Evolutionary conservation across 176 grass and related monocot genomes (phyloP).

Genomic region (Aegilops tauschii): DNA sequence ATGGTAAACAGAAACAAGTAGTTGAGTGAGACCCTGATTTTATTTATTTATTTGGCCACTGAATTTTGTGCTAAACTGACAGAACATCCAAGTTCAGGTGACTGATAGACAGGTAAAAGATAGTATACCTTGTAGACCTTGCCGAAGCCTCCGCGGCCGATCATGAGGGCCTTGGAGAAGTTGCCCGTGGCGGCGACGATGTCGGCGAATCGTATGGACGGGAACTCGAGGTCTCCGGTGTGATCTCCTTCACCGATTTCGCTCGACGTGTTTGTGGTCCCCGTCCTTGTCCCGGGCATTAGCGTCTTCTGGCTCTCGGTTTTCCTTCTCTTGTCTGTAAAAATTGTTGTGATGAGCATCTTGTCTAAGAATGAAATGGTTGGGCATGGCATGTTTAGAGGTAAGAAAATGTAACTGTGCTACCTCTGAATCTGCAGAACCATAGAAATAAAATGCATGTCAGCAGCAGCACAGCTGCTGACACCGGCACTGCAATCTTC

Average conservation of each 20-base stretch:
- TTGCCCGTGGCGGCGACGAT: constrained; percentile 40
- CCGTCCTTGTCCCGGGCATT: neutral
- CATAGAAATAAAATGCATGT: constrained; percentile 27
- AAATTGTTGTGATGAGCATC: neutral
- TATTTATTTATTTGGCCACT: no score
- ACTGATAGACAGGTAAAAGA: no score
- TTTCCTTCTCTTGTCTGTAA: neutral
- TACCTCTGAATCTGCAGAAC: constrained; percentile 26
- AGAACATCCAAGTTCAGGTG: neutral
- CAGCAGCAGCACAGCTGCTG: neutral
- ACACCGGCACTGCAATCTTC: constrained; percentile 23
- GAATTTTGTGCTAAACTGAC: neutral
- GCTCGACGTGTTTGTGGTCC: neutral
- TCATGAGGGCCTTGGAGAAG: constrained; percentile 37
- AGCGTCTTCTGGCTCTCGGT: constrained; percentile 24
- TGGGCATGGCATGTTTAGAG: neutral
- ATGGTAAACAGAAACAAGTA: neutral
- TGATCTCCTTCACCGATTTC: constrained; percentile 3
- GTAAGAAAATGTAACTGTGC: neutral
- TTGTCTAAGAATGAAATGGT: no score
- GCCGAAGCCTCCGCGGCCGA: constrained; percentile 58
- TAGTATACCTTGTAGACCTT: constrained; percentile 58
- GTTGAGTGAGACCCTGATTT: neutral
- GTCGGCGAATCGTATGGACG: constrained; percentile 34
- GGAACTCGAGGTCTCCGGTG: constrained; percentile 29